Base-by-base conservation (phyloP, 352 stramenopile species). In the Phytopythium aichiense region DNA sequence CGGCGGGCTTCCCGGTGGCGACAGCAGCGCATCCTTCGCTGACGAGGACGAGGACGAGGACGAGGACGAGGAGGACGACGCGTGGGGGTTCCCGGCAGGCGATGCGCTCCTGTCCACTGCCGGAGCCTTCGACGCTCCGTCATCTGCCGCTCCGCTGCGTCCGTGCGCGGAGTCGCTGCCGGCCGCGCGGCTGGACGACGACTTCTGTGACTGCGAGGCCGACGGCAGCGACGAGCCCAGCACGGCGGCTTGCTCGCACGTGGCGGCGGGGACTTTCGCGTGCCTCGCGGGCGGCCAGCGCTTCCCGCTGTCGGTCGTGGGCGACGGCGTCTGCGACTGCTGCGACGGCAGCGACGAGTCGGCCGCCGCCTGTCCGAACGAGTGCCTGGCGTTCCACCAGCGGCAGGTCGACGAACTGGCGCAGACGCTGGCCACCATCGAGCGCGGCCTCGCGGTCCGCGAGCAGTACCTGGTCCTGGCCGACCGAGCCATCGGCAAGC, bases 311-410 rank as follows among this genome's bases (percentile, higher is more conserved):
- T 85, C 75, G 0, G 82, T 91, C 48, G 67, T 99, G 1, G 50
- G 77, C 13, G 97, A 99, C 70, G 89, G 88, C n/a, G 84, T 99
- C 49, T 99, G 97, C 67, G 97, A 99, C 82, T 99, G 97, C 69
- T 99, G 97, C 71, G 96, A 99, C 77, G 97, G 96, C 25, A 91
- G 84, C 58, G 96, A 99, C 66, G 96, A 99, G 60, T 33, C n/a
- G 5, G 11, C 54, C 0, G 62, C 64, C 23, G 23, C 28, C 3
- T 92, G 84, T 50, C 7, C n/a, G 18, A 57, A 90, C 58, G 76
- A 61, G 37, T 93, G 84, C 46, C 49, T 46, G 1, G 43, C 49
- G 12, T 50, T 76, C 43, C 68, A 73, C 54, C 43, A 57, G n/a
- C 12, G 30, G 6, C 56, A 63, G 37, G 58, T 80, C 16, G 40